Evolutionary conservation across 1,284 basidiomycete species (phyloP), one percentile per base, ranked within the genome.

Genomic region (Takashimella koratensis): DNA sequence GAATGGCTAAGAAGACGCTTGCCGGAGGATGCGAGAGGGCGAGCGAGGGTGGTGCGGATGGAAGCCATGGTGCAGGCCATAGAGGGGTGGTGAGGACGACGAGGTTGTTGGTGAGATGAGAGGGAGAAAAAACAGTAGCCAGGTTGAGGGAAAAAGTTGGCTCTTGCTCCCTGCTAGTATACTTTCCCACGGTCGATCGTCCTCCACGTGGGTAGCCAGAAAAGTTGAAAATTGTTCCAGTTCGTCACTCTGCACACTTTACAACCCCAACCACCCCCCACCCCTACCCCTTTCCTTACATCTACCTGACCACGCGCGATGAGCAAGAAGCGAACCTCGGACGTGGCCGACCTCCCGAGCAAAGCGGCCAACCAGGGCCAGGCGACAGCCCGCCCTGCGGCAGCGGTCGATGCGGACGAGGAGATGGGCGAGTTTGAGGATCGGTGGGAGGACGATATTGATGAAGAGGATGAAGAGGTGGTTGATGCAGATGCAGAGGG

Each of bases 351-450:
- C 2, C 53, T 70, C 45, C 65, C 66, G 10, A 60, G 62, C 47
- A 70, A 69, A 56, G 56, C 65, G 2, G 62, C 63, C 4, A 67
- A 61, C 10, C 55, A 49, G 39, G 71, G 68, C 0, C 63, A 70
- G 55, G 64, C 56, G 25, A 67, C 64, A 10, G 68, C 69, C 30
- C 55, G 68, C 53, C 51, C 52, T 16, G 49, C 49, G 3, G 59
- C 43, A 8, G 30, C n/a, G n/a, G 56, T 44, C 20, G 59, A 60
- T 16, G 70, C 67, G 41, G 78, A 78, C 51, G 79, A 80, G 43
- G 80, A 76, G 26, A 81, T 82, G 79, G 81, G 81, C 55, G 80
- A 82, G 71, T 82, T 82, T 58, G 81, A 82, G 66, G 81, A 82
- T 64, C 70, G 76, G 49, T 81, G 78, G 70, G 81, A 81, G 62